Evolutionary conservation across 148 eudicot species (phyloP).

Genomic region (Euryodendron excelsum): DNA sequence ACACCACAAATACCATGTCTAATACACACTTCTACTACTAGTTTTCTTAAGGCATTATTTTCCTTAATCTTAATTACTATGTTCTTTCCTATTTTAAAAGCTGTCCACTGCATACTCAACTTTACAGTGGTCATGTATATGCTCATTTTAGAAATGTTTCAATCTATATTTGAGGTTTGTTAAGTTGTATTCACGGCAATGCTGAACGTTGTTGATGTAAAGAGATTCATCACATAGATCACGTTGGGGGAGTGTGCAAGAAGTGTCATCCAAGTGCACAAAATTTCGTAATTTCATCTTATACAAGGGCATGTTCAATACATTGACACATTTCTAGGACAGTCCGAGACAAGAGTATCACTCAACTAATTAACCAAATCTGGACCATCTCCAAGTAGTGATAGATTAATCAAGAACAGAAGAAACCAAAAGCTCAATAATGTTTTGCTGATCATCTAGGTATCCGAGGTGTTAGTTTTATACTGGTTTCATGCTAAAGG

Average conservation of each 20-base stretch:
- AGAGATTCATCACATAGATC: no score
- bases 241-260: no score
- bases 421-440: background rate
- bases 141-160: background rate
- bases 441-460: background rate
- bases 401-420: background rate
- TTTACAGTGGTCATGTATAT: background rate
- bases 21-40: background rate
- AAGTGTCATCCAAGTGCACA: no score
- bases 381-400: background rate
- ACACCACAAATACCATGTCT: background rate
- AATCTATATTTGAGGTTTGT: background rate
- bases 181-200: no score
- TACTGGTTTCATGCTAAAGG: constrained; percentile 4
- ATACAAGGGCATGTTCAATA: no score
- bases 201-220: no score
- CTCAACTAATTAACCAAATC: background rate
- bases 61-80: no score
- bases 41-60: no score
- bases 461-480: background rate
- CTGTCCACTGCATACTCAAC: background rate
- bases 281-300: no score
- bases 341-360: background rate
- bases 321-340: no score
- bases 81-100: no score